Percentiles rank a stretch among this genome's conserved stretches.
Evolutionary conservation across 305 asterid genomes (phyloP).

Genomic region (Fraxinus ornus): DNA sequence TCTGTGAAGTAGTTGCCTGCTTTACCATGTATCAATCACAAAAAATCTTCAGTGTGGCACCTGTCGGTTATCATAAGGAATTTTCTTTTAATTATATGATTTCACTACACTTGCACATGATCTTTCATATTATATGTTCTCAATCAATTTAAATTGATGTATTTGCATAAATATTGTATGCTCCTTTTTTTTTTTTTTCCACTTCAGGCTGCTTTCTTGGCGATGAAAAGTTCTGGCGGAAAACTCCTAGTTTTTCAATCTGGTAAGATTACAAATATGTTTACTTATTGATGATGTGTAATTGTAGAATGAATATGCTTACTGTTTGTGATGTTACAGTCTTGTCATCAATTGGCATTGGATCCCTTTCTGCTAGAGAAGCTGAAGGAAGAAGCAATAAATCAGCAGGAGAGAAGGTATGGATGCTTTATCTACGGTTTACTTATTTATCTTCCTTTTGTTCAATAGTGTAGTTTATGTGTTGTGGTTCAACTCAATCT

Average conservation of each 20-base stretch:
- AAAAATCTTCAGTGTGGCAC: not conserved
- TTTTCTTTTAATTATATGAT: not conserved
- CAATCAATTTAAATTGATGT: slow-evolving; percentile 16
- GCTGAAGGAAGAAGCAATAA: slow-evolving; percentile 91
- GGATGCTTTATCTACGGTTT: slow-evolving; percentile 25
- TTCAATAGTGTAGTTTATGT: not conserved
- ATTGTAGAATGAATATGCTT: not conserved
- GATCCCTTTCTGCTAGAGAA: slow-evolving; percentile 97
- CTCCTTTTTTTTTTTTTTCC: not conserved
- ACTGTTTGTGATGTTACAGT: slow-evolving; percentile 46
- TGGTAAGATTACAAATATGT: slow-evolving; percentile 47
- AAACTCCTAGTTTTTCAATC: slow-evolving; percentile 96
- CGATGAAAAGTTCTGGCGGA: slow-evolving; percentile 97
- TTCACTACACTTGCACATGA: not conserved
- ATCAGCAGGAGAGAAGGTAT: slow-evolving; percentile 86
- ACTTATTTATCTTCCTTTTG: slow-evolving; percentile 6
- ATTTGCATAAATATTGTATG: slow-evolving; percentile 18
- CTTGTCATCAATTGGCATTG: slow-evolving; percentile 84
- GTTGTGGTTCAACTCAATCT: not conserved
- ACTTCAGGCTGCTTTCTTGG: slow-evolving; percentile 91
- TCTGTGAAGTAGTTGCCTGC: slow-evolving; percentile 6
- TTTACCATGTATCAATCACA: not conserved
- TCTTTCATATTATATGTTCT: not conserved
- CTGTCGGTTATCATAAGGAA: not conserved
- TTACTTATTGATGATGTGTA: slow-evolving; percentile 13